Evolutionary conservation across 306 rosid genomes (phyloP).

Genomic region (Gastrolobium bilobum): DNA sequence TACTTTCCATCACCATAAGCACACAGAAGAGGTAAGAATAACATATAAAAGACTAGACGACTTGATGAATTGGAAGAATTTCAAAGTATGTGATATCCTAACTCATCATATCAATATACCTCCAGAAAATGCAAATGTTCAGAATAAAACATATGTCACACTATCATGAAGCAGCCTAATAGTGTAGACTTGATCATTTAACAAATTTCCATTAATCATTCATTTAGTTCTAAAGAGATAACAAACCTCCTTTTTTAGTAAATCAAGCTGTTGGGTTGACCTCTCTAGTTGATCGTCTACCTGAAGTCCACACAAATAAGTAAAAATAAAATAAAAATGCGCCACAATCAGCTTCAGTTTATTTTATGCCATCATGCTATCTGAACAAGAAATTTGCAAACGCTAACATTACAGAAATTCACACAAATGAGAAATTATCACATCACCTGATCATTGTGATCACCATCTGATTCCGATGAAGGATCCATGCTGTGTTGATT

Average conservation of each 20-base stretch:
- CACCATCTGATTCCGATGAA: slow-evolving; percentile 66
- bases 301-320: slow-evolving; percentile 54
- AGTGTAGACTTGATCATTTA: neutral
- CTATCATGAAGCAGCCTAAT: slow-evolving; percentile 23
- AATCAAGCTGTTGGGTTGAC: slow-evolving; percentile 66
- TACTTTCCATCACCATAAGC: slow-evolving; percentile 47
- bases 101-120: slow-evolving; percentile 7
- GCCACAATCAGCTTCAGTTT: slow-evolving; percentile 19
- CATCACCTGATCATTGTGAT: slow-evolving; percentile 62
- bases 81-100: slow-evolving; percentile 13
- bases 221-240: slow-evolving; percentile 34
- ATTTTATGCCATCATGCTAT: slow-evolving; percentile 25
- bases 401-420: slow-evolving; percentile 49
- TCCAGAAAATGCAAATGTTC: slow-evolving; percentile 26
- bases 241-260: slow-evolving; percentile 83
- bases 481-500: slow-evolving; percentile 57
- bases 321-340: slow-evolving; percentile 30
- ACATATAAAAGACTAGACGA: slow-evolving; percentile 5
- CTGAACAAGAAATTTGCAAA: slow-evolving; percentile 47
- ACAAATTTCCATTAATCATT: slow-evolving; percentile 27
- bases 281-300: slow-evolving; percentile 68
- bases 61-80: slow-evolving; percentile 30
- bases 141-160: slow-evolving; percentile 31
- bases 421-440: slow-evolving; percentile 10
- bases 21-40: slow-evolving; percentile 29